Conservation (phyloP, 1,284 basidiomycete genomes). For the Megacollybia platyphylla region DNA sequence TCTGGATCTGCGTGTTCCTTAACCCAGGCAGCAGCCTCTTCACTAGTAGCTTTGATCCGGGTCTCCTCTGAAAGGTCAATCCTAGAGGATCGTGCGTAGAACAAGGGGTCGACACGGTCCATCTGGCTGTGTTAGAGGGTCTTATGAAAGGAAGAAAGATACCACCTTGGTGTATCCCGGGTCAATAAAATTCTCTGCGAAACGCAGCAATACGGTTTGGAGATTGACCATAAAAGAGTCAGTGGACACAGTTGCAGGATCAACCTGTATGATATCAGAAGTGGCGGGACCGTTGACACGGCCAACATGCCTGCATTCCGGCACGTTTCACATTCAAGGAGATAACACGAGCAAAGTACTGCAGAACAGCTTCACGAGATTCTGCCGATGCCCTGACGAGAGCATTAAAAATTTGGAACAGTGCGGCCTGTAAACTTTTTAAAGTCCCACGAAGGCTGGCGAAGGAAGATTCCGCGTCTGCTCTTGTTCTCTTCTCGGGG, state of each 20-base stretch:
- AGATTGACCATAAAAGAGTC: conserved; percentile 94
- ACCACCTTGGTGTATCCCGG: conserved; percentile 76
- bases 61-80: conserved; percentile 81
- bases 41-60: conserved; percentile 80
- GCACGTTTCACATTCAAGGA: conserved; percentile 76
- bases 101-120: conserved; percentile 83
- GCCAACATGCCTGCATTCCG: conserved; percentile 64
- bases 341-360: conserved; percentile 69
- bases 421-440: conserved; percentile 63
- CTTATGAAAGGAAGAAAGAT: background rate
- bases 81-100: conserved; percentile 60
- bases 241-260: conserved; percentile 74
- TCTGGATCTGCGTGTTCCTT: conserved; percentile 30
- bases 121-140: conserved; percentile 35
- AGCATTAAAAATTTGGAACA: conserved; percentile 80
- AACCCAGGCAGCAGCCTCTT: conserved; percentile 70
- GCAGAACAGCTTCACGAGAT: conserved; percentile 29
- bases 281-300: conserved; percentile 1
- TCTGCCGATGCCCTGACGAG: conserved; percentile 76
- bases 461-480: conserved; percentile 76
- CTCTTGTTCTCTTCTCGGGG: conserved; percentile 59
- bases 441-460: conserved; percentile 74
- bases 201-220: conserved; percentile 70
- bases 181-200: conserved; percentile 98
- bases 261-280: conserved; percentile 38